Base-by-base conservation (phyloP, 495 filamentous ascomycete genomes). In the Daldinia concentrica region DNA sequence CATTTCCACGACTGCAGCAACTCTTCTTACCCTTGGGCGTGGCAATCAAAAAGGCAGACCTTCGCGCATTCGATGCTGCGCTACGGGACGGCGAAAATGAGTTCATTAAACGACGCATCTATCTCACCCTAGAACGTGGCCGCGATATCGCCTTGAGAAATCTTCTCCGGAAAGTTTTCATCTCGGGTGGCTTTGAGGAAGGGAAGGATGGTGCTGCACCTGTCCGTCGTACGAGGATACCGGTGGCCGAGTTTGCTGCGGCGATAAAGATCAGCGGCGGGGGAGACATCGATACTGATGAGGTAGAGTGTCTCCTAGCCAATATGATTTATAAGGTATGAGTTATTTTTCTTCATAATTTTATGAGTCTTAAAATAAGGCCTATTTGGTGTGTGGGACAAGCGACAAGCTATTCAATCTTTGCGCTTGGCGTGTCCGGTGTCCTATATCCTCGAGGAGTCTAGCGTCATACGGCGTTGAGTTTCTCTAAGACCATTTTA, bases 281-380 rank as follows among this genome's bases (percentile, higher is more conserved):
- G 56, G 86, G 90, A 71, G 85, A 84, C 11, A 83, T 95, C 39
- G 94, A 98, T 69, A 86, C 84, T 22, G 95, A 99, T 78, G 95
- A 98, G 80, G 94, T 99, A 22, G 95, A 99, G 81, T 98, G 96
- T 79, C 76, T 98, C 66, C 71, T 99, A 70, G 92, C 96, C 6
- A 97, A 97, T 74, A 89, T 96, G 84, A 97, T 98, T 39, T 98
- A 98, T 82, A 99, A 97, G 87, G 93, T 95, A 77, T 73, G 89
- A 24, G 17, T 24, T 68, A 17, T 50, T 63, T 45, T 17, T n/a
- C 7, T 24, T 48, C 2, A 4, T 4, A 9, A 4, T 48, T 24
- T 12, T 24, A 48, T 12, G 17, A 48, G 17, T 48, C 19, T 24
- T 48, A 12, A 48, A 22, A 48, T 4, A 48, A 4, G 9, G 19